Evolutionary conservation across 441 rosid species (phyloP).

Genomic region (Cnidoscolus chayamansa): DNA sequence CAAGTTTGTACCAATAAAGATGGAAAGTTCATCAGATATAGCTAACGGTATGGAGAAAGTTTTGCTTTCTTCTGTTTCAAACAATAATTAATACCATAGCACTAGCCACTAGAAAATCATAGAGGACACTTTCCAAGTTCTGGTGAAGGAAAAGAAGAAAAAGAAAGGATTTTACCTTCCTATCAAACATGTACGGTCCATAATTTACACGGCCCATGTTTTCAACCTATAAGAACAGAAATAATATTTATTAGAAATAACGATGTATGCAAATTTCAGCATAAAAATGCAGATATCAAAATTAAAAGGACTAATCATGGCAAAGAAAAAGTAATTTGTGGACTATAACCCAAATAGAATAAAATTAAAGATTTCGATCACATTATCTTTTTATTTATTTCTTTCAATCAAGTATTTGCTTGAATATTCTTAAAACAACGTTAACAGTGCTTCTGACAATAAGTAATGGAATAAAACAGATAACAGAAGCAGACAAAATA

Average conservation of each 20-base stretch:
- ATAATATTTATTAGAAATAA: constrained; percentile 10
- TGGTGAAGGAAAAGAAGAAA: not conserved
- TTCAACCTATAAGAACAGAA: constrained; percentile 60
- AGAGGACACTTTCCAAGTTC: not conserved
- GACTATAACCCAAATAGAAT: not conserved
- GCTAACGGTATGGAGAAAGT: not conserved
- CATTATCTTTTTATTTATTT: not conserved
- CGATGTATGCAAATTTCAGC: not conserved
- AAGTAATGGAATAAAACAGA: not conserved
- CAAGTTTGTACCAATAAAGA: not conserved
- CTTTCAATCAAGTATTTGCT: not conserved
- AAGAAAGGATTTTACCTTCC: constrained; percentile 51
- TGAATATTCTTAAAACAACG: not conserved
- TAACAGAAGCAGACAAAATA: constrained; percentile 2
- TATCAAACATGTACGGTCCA: constrained; percentile 71
- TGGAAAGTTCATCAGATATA: not conserved
- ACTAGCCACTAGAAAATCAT: constrained; percentile 1
- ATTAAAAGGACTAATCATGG: not conserved
- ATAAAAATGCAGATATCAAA: not conserved
- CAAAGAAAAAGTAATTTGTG: not conserved
- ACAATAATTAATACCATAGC: not conserved
- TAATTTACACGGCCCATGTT: constrained; percentile 92
- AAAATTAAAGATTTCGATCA: not conserved
- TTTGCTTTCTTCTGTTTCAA: not conserved
- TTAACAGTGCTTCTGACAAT: not conserved